Evolutionary conservation across 176 grass and related monocot species (phyloP).

Genomic region (Stipa capillata): DNA sequence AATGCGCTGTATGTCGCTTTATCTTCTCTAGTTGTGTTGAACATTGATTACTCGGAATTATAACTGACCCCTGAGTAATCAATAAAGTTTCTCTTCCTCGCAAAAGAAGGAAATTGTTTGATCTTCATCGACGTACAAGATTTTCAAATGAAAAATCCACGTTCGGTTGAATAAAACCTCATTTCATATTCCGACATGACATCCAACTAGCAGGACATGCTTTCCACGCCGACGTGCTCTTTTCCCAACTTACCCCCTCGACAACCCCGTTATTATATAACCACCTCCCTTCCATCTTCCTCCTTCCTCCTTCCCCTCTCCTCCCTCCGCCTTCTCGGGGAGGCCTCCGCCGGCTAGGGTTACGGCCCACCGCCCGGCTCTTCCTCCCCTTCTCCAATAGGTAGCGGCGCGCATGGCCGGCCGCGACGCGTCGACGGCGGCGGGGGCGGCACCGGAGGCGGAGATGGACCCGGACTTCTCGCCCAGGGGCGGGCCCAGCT

Average conservation of each 20-base stretch:
- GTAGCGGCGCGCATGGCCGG: slow-evolving; percentile 7
- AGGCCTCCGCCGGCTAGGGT: slow-evolving; percentile 35
- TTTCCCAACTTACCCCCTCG: neutral
- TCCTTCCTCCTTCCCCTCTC: slow-evolving; percentile 16
- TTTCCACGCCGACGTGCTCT: neutral
- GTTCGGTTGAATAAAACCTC: neutral
- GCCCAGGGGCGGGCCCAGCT: slow-evolving; percentile 40
- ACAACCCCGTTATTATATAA: neutral
- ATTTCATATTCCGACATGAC: neutral
- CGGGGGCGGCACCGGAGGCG: neutral
- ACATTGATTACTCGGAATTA: too few species aligned
- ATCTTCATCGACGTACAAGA: neutral
- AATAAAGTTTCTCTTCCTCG: too few species aligned
- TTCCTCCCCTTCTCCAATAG: neutral
- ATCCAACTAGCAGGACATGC: neutral
- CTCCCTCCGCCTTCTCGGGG: neutral
- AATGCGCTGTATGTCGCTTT: too few species aligned
- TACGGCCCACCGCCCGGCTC: neutral
- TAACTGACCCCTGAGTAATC: too few species aligned
- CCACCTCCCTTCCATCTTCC: neutral
- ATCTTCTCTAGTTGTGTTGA: too few species aligned
- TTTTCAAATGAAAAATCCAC: neutral
- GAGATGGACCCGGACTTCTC: slow-evolving; percentile 73
- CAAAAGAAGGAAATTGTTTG: too few species aligned
- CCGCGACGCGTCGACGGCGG: neutral